Base-by-base conservation (phyloP, 176 grass and related monocot species). In the Eleusine coracana region DNA sequence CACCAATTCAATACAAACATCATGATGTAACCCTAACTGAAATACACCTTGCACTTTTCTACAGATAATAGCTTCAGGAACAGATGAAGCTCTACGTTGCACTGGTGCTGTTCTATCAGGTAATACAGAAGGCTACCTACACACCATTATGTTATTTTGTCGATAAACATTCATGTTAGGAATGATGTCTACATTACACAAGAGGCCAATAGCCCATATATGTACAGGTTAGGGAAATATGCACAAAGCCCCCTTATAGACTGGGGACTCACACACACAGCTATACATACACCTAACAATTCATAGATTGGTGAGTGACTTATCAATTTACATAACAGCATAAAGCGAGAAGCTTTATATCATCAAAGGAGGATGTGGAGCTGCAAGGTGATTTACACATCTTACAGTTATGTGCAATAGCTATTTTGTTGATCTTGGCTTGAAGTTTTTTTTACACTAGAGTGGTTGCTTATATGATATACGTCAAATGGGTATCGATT, bases 291-390 rank as follows among this genome's bases (percentile, higher is more conserved):
- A 25, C 25, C 25, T 25, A 25, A 25, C 25, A 25, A 25, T 25
- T 25, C 27, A 34, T 49, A 70, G 6, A 62, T 77, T 68, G 36
- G 44, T 48, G 10, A 31, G 41, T 89, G 4, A 70, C 63, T 75
- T 80, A 39, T 48, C 23, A 2, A 85, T 63, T 69, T 84, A 38
- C 67, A 79, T 84, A 68, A 82, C 95, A 98, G 95, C 81, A 84
- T 79, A 95, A 76, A 95, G 92, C 38, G 92, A 98, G 79, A 98
- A 98, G 68, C 92, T 98, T 83, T 98, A 98, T 89, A 76, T 95
- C 85, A 98, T 98, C 50, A 89, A 85, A 91, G 95, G 95, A 82
- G 95, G 95, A 88, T 98, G 95, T 88, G 95, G 92, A 94, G 95
- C 92, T 38, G 92, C 95, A 83, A 95, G 95, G 95, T 98, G 88